phyloP scores from a whole-genome alignment of 306 rosid genomes.

The Quercus robur region DNA sequence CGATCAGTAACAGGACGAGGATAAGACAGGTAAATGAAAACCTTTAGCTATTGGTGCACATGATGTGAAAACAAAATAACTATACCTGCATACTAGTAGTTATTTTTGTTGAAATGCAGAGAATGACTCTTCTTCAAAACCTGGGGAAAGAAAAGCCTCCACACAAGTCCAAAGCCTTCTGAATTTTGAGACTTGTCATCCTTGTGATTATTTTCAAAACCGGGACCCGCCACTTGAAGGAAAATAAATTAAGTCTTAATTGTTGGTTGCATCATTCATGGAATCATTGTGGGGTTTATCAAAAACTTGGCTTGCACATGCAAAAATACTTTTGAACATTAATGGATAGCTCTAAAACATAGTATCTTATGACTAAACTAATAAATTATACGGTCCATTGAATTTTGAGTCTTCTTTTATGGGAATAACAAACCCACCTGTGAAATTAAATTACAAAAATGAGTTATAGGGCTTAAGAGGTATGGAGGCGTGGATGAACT shows the following conservation, averaged over 20 bases:
- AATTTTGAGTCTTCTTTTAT: slow-evolving; percentile 4
- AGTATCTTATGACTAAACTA: no score
- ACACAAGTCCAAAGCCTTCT: background rate
- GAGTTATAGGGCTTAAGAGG: background rate
- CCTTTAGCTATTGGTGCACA: background rate
- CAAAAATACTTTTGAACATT: no score
- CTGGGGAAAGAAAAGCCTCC: background rate
- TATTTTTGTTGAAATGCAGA: background rate
- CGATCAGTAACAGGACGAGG: background rate
- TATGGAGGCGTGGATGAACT: background rate
- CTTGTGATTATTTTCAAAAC: background rate
- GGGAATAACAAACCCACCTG: background rate
- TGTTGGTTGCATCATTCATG: background rate
- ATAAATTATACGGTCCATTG: background rate
- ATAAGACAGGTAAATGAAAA: background rate
- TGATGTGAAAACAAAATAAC: background rate
- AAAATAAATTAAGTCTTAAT: background rate
- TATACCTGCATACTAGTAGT: background rate
- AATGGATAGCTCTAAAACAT: no score
- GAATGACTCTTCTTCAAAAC: background rate
- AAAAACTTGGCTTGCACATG: slow-evolving; percentile 12
- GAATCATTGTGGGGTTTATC: background rate
- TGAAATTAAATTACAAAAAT: background rate
- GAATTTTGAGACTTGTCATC: no score
- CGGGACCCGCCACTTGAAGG: slow-evolving; percentile 16